Evolutionary conservation across 1,139 yeast genomes (phyloP), one percentile per base, ranked within the genome.

Genomic region (Trichomonascaceae sp.): DNA sequence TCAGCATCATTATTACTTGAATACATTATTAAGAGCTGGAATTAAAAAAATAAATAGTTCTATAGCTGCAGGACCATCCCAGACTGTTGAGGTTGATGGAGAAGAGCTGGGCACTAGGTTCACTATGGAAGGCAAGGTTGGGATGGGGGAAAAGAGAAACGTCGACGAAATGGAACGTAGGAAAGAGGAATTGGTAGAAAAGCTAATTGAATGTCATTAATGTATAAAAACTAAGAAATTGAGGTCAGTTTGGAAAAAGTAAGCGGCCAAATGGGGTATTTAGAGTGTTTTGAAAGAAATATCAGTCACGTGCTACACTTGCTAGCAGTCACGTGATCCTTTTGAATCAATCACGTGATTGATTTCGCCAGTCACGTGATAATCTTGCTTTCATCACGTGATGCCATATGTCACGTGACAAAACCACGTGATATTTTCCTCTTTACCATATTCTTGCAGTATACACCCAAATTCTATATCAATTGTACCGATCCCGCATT

Each of bases 401-500:
- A n/a, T n/a, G n/a, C n/a, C n/a, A n/a, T n/a, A n/a, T n/a, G n/a
- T n/a, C n/a, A n/a, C n/a, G n/a, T n/a, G n/a, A n/a, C n/a, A n/a
- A n/a, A n/a, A n/a, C 9, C 41, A 36, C 41, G 41, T 36, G 41
- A 36, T 39, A 17, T 18, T 39, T 2, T 39, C 43, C 6, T n/a
- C 24, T 30, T 2, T 15, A 13, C 27, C 22, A 32, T 3, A 13
- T 24, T 48, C 19, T 39, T 22, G 30, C 18, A 9, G 15, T 32
- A 12, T 8, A 5, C 36, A 12, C 41, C 1, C 53, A n/a, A n/a
- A n/a, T n/a, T 6, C 41, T 53, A 66, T n/a, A 69, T 58, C n/a
- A 69, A 55, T 51, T 61, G 66, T 1, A 67, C 63, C 4, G 54
- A 47, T 2, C 63, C 64, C 12, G 49, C 46, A 10, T 51, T 53